A percentile compares a stretch with the other conserved stretches of the same genome.
Conservation (phyloP, 164 flowering plant species). For the Vitis rupestris region DNA sequence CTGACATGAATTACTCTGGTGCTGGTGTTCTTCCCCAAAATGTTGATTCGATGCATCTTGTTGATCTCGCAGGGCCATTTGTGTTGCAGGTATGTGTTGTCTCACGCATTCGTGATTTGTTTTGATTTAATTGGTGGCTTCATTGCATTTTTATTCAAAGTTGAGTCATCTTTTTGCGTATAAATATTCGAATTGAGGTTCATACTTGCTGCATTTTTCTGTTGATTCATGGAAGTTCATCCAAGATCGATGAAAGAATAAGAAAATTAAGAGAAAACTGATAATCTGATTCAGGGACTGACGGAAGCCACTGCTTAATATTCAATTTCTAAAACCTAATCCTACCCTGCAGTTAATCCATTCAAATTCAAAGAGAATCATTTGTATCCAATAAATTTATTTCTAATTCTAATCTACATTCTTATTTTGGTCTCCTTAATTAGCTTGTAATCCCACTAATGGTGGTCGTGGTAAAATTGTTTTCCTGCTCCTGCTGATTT, state of each 20-base stretch:
- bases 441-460: not conserved
- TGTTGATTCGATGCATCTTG: conserved; percentile 62
- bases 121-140: not conserved
- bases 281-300: not conserved
- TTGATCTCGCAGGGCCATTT: conserved; percentile 79
- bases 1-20: conserved; percentile 78
- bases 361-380: not conserved
- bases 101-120: not conserved
- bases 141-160: conserved; percentile 2
- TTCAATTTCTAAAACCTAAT: not conserved
- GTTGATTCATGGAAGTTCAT: no score
- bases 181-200: no score
- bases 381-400: not conserved
- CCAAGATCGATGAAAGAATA: not conserved
- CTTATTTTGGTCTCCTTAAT: not conserved
- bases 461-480: no score
- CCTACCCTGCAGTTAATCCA: not conserved
- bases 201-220: no score
- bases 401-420: not conserved
- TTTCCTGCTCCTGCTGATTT: no score
- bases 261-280: not conserved
- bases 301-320: not conserved
- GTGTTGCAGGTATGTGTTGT: conserved; percentile 65
- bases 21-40: conserved; percentile 67
- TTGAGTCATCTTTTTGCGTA: not conserved